Conservation (phyloP, 2,329 filamentous ascomycete species). For the Xylaria sp. region DNA sequence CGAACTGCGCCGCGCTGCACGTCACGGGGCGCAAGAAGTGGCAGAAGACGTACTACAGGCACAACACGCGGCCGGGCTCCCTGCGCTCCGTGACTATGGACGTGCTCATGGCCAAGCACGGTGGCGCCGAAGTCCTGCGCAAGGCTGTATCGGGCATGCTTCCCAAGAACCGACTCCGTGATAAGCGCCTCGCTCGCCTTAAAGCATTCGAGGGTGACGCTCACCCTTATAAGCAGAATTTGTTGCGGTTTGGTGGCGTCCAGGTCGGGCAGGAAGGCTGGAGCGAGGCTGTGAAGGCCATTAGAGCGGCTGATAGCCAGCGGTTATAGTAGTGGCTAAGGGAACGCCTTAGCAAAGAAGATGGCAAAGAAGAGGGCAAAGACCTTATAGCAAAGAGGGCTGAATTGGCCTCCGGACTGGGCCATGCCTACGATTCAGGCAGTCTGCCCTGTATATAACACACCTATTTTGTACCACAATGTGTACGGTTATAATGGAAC, state of each 20-base stretch:
- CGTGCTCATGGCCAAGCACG: conserved; percentile 91
- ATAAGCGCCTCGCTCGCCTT: conserved; percentile 85
- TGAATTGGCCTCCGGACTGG: not conserved
- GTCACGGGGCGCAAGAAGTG: conserved; percentile 91
- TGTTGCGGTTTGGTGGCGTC: conserved; percentile 76
- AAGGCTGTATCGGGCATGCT: conserved; percentile 97
- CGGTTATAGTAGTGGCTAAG: conserved; percentile 57
- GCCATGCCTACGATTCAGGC: conserved; percentile 20
- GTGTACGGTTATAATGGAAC: conserved; percentile 43
- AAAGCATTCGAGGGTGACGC: conserved; percentile 95
- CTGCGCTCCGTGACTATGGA: conserved; percentile 94
- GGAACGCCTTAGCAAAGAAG: not conserved
- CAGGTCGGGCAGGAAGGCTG: conserved; percentile 65
- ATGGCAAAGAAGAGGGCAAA: not conserved
- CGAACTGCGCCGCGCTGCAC: conserved; percentile 86
- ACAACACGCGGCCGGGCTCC: conserved; percentile 89
- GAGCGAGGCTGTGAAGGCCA: conserved; percentile 62
- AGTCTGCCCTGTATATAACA: conserved; percentile 38
- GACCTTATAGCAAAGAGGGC: not conserved
- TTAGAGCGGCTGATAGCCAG: conserved; percentile 61
- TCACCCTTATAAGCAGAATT: conserved; percentile 91
- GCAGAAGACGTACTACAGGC: conserved; percentile 96
- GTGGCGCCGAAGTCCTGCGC: conserved; percentile 88
- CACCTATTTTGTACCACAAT: conserved; percentile 45
- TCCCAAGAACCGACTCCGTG: conserved; percentile 93